Conservation (phyloP, 495 filamentous ascomycete species). For the Stereocaulon alpinum region DNA sequence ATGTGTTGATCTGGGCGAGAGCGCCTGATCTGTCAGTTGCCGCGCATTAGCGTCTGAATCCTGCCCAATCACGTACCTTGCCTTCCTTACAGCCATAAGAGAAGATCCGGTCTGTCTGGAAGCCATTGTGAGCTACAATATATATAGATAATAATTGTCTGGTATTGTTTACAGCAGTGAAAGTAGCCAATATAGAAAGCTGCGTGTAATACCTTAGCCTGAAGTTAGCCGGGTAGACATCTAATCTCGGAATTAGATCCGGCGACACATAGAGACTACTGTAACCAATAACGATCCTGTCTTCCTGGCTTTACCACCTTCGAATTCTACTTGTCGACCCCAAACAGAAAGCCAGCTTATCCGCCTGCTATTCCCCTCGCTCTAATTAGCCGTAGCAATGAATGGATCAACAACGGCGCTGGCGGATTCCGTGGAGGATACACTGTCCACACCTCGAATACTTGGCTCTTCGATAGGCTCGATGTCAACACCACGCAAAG, state of each 20-base stretch:
- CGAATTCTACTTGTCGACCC: too few relatives aligned
- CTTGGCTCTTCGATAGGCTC: conserved; percentile 42
- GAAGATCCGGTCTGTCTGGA: too few relatives aligned
- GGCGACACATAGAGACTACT: not conserved
- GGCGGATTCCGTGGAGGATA: conserved; percentile 6
- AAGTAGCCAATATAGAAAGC: not conserved
- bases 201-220: not conserved
- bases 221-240: not conserved
- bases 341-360: not conserved
- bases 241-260: not conserved
- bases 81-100: not conserved
- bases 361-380: not conserved
- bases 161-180: not conserved
- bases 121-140: not conserved
- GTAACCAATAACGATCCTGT: not conserved
- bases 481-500: conserved; percentile 43
- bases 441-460: conserved; percentile 35
- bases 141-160: not conserved
- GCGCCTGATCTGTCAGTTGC: conserved; percentile 2
- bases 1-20: not conserved
- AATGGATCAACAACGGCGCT: conserved; percentile 18
- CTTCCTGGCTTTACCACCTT: not conserved
- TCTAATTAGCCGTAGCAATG: not conserved
- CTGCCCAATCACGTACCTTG: not conserved
- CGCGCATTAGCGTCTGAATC: not conserved